phyloP scores from a whole-genome alignment of 2,329 filamentous ascomycete species.

The Diaporthe australafricana region DNA sequence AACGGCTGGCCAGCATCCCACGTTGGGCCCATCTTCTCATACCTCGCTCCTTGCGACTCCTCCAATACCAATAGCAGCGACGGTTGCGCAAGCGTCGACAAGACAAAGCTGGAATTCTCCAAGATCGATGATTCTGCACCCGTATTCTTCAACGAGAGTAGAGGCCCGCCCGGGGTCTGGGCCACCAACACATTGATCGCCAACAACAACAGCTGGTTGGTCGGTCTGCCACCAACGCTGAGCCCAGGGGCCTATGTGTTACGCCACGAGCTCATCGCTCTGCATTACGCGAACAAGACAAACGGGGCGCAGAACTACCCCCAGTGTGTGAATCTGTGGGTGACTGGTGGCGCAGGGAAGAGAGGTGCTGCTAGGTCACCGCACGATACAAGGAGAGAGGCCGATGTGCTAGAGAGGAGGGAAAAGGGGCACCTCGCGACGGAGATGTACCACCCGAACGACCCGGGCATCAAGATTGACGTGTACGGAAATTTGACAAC shows the following conservation, averaged over 20 bases:
- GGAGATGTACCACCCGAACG: slow-evolving; percentile 41
- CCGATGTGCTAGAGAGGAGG: not conserved
- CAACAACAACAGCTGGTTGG: slow-evolving; percentile 64
- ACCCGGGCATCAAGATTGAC: slow-evolving; percentile 44
- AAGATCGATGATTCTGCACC: slow-evolving; percentile 54
- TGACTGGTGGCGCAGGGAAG: slow-evolving; percentile 27
- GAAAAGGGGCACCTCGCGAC: slow-evolving; percentile 38
- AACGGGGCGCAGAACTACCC: slow-evolving; percentile 48
- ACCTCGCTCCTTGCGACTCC: slow-evolving; percentile 50
- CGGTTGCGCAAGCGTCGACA: slow-evolving; percentile 53
- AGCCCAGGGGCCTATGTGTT: slow-evolving; percentile 63
- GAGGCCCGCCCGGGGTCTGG: slow-evolving; percentile 48
- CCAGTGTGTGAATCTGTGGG: slow-evolving; percentile 46
- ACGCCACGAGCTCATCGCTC: slow-evolving; percentile 63
- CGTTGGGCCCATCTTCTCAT: slow-evolving; percentile 54
- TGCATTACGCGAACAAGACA: slow-evolving; percentile 43
- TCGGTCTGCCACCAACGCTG: slow-evolving; percentile 56
- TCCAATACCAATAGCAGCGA: slow-evolving; percentile 42
- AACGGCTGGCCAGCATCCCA: slow-evolving; percentile 69
- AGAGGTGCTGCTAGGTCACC: not conserved
- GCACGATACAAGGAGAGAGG: not conserved
- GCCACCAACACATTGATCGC: slow-evolving; percentile 59
- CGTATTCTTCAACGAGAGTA: slow-evolving; percentile 42
- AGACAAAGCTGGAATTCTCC: slow-evolving; percentile 54
- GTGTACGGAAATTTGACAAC: slow-evolving; percentile 39